phyloP scores from a whole-genome alignment of 2,329 filamentous ascomycete genomes.

The Venturia oleaginea region DNA sequence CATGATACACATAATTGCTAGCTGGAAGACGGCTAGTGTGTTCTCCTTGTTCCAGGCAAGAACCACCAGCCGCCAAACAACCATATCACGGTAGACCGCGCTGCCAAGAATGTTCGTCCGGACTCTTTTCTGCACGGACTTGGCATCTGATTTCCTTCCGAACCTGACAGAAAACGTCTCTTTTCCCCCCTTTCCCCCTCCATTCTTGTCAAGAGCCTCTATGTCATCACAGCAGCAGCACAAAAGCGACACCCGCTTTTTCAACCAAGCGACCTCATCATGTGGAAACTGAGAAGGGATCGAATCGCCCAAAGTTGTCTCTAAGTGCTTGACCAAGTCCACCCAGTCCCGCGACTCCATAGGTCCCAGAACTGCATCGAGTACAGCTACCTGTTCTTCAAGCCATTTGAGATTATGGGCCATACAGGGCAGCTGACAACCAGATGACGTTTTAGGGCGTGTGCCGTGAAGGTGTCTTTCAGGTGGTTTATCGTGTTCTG shows the following conservation, averaged over 20 bases:
- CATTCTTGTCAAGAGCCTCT: not conserved
- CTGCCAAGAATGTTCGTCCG: not conserved
- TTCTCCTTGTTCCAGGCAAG: not conserved
- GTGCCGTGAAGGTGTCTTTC: too few species aligned
- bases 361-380: too few species aligned
- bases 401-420: too few species aligned
- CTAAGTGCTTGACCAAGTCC: too few species aligned
- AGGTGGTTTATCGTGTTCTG: too few species aligned
- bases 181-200: not conserved
- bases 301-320: too few species aligned
- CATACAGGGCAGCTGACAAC: too few species aligned
- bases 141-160: not conserved
- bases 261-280: not conserved
- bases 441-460: too few species aligned
- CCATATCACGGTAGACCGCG: not conserved
- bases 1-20: not conserved
- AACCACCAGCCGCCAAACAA: not conserved
- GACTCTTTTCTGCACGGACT: not conserved
- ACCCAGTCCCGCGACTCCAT: too few species aligned
- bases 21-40: not conserved
- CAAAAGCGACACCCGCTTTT: not conserved
- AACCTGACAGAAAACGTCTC: not conserved
- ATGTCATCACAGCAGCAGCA: not conserved
- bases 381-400: too few species aligned
- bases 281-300: not conserved